Base-by-base conservation (phyloP, 2,329 filamentous ascomycete species). In the Exophiala xenobiotica region DNA sequence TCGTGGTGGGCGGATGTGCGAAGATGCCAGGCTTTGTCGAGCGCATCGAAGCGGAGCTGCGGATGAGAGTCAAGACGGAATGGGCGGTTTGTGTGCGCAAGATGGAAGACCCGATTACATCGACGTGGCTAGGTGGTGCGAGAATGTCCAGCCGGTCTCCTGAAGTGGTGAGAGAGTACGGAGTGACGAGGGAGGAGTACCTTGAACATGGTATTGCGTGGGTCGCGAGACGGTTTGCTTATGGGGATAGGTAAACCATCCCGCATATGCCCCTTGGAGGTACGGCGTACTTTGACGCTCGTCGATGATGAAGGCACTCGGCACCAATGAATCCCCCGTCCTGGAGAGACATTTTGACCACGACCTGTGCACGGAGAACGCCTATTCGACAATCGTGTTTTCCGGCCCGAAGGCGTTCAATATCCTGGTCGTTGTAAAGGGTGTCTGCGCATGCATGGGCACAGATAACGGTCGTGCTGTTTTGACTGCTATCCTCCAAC, bases 121-220 rank as follows among this genome's bases (percentile, higher is more conserved):
- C 85, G 58, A 90, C 87, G 0, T 99, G 92, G 92, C 72, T 83
- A 9, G 93, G 93, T 12, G 92, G 85, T n/a, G 87, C 87, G 18
- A 80, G 83, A 51, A 75, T 96, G 49, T 90, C 90, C 1, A 56
- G 50, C 44, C 80, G 74, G 44, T 84, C 91, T 62, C 76, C 77
- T 35, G 78, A 87, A 31, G 74, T 75, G 44, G 58, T 95, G 45
- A 78, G 83, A 54, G 78, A 78, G 42, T 70, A 90, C 9, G 79
- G 83, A 1, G 87, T 96, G n/a, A 93, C 88, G 0, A 89, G 88
- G 66, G 80, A 87, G 55, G 90, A 99, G 65, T 99, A 99, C 67
- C 83, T 93, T 45, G 93, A 99, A 68, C 73, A 90, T 64, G 93
- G 93, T 6, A 81, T 80, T 49, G 75, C 73, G 1, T 92, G 88